Percentiles rank a stretch among this genome's conserved stretches.
Evolutionary conservation across 768 basidiomycete species (phyloP).

Genomic region (Leccinum ochraceum): DNA sequence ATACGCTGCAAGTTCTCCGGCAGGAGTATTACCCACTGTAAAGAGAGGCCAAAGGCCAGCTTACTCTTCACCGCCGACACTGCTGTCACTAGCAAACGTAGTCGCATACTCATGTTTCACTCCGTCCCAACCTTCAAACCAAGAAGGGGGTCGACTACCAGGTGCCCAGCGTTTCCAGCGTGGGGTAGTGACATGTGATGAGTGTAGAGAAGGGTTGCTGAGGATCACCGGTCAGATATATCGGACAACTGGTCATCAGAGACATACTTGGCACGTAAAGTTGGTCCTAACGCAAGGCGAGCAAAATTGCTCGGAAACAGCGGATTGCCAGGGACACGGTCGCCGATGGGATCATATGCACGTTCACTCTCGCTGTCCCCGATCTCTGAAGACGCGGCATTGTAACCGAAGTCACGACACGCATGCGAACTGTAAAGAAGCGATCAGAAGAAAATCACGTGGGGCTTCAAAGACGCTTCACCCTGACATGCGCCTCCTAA

Average conservation of each 20-base stretch:
- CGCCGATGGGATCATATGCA: slow-evolving; percentile 53
- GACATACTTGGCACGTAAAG: slow-evolving; percentile 56
- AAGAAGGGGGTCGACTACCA: slow-evolving; percentile 36
- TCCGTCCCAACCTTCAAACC: slow-evolving; percentile 44
- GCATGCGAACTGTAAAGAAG: slow-evolving; percentile 13
- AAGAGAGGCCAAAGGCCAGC: background rate
- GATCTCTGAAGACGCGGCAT: slow-evolving; percentile 19
- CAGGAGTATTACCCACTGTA: too few relatives aligned
- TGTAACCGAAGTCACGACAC: slow-evolving; percentile 17
- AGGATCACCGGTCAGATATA: slow-evolving; percentile 2
- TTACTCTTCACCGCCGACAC: slow-evolving; percentile 28
- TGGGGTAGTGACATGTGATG: slow-evolving; percentile 13
- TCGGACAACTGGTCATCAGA: background rate
- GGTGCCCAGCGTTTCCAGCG: slow-evolving; percentile 29
- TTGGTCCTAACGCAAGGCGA: slow-evolving; percentile 63
- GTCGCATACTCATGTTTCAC: slow-evolving; percentile 46
- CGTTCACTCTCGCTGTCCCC: slow-evolving; percentile 32
- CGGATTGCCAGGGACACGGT: slow-evolving; percentile 71
- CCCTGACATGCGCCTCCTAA: slow-evolving; percentile 29
- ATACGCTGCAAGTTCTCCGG: background rate
- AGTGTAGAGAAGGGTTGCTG: slow-evolving; percentile 31
- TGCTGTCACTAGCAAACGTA: slow-evolving; percentile 40
- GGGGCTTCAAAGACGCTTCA: slow-evolving; percentile 8
- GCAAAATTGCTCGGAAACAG: slow-evolving; percentile 84
- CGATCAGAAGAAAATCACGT: background rate